A percentile compares a stretch with the other conserved stretches of the same genome.
Conservation (phyloP, 495 filamentous ascomycete species). For the Penicillium argentinense region DNA sequence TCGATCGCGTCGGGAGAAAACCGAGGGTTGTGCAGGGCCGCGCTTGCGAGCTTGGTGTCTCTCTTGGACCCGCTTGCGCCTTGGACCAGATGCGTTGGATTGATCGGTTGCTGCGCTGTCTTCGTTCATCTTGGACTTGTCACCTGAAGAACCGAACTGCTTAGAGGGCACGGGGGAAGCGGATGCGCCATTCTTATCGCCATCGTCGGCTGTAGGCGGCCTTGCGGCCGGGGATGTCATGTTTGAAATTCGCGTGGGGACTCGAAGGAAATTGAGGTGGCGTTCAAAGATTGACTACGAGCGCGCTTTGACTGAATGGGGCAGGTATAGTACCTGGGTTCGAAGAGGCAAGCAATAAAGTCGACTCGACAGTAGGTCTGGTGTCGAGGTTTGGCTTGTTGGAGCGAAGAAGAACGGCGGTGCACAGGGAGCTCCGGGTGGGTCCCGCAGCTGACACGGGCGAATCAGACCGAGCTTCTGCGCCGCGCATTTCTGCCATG, state of each 20-base stretch:
- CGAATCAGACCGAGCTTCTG: too few relatives aligned
- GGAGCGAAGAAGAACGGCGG: too few relatives aligned
- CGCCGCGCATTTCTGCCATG: too few relatives aligned
- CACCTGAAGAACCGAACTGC: constrained; percentile 19
- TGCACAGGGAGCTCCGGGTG: too few relatives aligned
- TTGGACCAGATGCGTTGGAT: constrained; percentile 24
- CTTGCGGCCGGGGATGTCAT: neutral
- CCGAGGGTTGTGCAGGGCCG: constrained; percentile 38
- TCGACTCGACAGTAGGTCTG: too few relatives aligned
- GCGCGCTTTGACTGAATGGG: neutral
- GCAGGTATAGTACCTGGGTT: neutral
- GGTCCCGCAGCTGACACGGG: too few relatives aligned
- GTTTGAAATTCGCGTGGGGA: neutral
- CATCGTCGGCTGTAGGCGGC: neutral
- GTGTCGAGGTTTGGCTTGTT: too few relatives aligned
- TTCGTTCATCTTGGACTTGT: constrained; percentile 31
- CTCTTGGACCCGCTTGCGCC: constrained; percentile 46
- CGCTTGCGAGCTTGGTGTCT: constrained; percentile 44
- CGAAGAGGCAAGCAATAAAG: too few relatives aligned
- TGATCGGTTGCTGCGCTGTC: constrained; percentile 19
- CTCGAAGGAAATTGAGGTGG: neutral
- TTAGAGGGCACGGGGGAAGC: neutral
- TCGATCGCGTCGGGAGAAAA: constrained; percentile 44
- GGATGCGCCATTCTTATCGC: neutral
- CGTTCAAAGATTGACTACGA: too few relatives aligned